Conservation (phyloP, 352 stramenopile genomes). For the Phytophthora sp. region DNA sequence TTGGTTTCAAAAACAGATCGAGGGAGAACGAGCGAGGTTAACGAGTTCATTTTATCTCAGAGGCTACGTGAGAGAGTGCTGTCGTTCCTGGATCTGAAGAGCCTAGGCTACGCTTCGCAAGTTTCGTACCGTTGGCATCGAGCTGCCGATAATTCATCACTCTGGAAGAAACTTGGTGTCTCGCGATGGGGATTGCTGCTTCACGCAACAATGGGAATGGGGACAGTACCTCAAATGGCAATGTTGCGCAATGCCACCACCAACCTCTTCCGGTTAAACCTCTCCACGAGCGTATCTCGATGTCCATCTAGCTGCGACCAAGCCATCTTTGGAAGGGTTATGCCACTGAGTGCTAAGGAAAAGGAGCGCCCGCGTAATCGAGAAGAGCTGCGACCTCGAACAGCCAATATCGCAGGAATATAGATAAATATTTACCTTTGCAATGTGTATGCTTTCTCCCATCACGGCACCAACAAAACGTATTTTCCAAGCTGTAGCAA, state of each 20-base stretch:
- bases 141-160: slow-evolving; percentile 58
- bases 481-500: too few relatives aligned
- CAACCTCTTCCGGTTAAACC: slow-evolving; percentile 26
- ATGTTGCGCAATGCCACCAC: slow-evolving; percentile 30
- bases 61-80: slow-evolving; percentile 60
- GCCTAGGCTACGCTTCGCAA: slow-evolving; percentile 61
- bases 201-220: slow-evolving; percentile 63
- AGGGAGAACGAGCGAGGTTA: not conserved
- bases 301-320: slow-evolving; percentile 47
- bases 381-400: slow-evolving; percentile 27
- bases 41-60: slow-evolving; percentile 46
- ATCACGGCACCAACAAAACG: too few relatives aligned
- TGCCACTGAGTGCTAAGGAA: slow-evolving; percentile 22
- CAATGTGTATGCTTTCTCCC: too few relatives aligned
- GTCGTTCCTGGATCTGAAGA: slow-evolving; percentile 74
- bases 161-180: slow-evolving; percentile 72
- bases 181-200: slow-evolving; percentile 75
- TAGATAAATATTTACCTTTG: slow-evolving; percentile 7
- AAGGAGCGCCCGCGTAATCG: slow-evolving; percentile 10
- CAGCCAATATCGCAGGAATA: slow-evolving; percentile 21
- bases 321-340: slow-evolving; percentile 13
- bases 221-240: slow-evolving; percentile 46
- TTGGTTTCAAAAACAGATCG: slow-evolving; percentile 21
- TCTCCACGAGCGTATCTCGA: slow-evolving; percentile 17
- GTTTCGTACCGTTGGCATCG: slow-evolving; percentile 79